Base-by-base conservation (phyloP, 345 rosid species). In the Ailanthus altissimus region DNA sequence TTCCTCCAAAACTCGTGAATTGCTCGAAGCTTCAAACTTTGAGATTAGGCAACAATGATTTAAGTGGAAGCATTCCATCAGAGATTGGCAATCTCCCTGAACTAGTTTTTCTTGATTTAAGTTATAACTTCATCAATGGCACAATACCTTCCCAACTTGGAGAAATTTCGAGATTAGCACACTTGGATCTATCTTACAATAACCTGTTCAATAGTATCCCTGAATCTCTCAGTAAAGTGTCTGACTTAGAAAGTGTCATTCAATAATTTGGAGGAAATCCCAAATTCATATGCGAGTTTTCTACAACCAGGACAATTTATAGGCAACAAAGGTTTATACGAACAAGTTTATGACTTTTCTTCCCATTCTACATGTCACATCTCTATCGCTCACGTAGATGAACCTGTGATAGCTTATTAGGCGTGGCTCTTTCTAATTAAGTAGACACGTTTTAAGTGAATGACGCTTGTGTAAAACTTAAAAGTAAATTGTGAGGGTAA, bases 51-150 rank as follows among this genome's bases (percentile, higher is more conserved):
- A 68, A 68, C 21, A 68, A 68, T n/a, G 2, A 2, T 43, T 77
- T 0, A 2, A 15, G 0, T 0, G 6, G 15, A 72, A 64, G 50
- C 18, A 8, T 11, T 12, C 75, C 26, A 12, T 2, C 3, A 46
- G 54, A 50, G 59, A 60, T 72, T 6, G 43, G 11, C 8, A 63
- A 49, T 3, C 46, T 51, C 6, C 9, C 9, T 13, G 3, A 13
- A 6, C 54, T 50, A 50, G 2, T 0, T 13, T 50, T 50, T 50
- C 54, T 50, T 50, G 20, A 50, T 50, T 50, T 50, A 20, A 50
- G 54, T 2, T 14, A 50, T 15, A 75, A 75, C 32, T 13, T 8
- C 6, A 11, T 75, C 11, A 75, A 26, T 36, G 78, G 78, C 15
- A 14, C 15, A 11, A 49, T 64, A 18, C 70, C 70, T 32, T 5